A percentile compares a stretch with the other conserved stretches of the same genome.
phyloP scores from a whole-genome alignment of 192 early-diverging fungal species.

The Coemansia sp. region DNA sequence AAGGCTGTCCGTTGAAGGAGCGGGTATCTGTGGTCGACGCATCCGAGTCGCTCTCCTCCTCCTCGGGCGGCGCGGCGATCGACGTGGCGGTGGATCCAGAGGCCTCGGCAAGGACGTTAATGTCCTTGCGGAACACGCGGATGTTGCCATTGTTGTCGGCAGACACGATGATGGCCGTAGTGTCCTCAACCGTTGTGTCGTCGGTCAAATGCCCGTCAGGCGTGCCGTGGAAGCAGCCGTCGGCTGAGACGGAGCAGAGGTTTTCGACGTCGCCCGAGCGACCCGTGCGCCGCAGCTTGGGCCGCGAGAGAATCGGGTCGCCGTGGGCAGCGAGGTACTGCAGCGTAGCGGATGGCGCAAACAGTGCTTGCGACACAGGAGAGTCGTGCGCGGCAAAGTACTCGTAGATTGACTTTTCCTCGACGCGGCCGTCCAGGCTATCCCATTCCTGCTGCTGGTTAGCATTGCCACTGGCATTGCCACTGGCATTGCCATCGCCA shows the following conservation, averaged over 20 bases:
- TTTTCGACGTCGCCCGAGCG: conserved; percentile 36
- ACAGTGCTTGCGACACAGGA: conserved; percentile 58
- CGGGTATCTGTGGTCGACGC: neutral
- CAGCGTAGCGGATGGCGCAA: conserved; percentile 61
- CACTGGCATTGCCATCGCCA: neutral
- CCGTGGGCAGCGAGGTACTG: conserved; percentile 55
- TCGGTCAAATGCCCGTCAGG: neutral
- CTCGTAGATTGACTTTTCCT: conserved; percentile 52
- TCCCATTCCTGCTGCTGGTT: conserved; percentile 40
- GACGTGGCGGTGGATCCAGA: neutral
- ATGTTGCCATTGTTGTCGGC: conserved; percentile 60
- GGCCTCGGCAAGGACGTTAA: conserved; percentile 16
- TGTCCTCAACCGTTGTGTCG: conserved; percentile 25
- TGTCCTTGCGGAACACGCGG: conserved; percentile 65
- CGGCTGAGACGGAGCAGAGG: conserved; percentile 1
- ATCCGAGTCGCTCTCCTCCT: neutral
- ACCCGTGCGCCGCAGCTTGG: conserved; percentile 28
- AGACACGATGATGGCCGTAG: conserved; percentile 59
- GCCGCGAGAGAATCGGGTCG: conserved; percentile 54
- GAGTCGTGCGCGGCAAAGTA: conserved; percentile 57
- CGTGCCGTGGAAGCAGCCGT: conserved; percentile 22
- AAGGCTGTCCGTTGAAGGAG: too few species aligned
- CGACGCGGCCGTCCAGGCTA: conserved; percentile 48
- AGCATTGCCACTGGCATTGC: neutral
- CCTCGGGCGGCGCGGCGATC: neutral